These are phyloP conservation scores for Candida suzukii DNA, from an alignment of 805 yeast genomes.

Conservation along the genomic window DNA sequence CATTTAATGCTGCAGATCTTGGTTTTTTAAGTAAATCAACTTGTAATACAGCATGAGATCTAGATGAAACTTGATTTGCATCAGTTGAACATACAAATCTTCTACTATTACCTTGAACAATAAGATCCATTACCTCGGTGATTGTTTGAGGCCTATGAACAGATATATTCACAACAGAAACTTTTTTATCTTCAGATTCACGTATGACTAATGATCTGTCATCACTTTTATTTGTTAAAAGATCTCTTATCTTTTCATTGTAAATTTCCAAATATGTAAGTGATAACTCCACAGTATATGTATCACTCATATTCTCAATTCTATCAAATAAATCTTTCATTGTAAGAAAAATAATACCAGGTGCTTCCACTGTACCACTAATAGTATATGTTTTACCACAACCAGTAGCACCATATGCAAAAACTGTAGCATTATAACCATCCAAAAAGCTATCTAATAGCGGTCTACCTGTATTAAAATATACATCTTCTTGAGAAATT, in stretches of 20 bases:
- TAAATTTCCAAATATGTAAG: constrained; percentile 81
- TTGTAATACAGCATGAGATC: constrained; percentile 92
- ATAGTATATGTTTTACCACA: constrained; percentile 96
- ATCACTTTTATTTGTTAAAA: constrained; percentile 44
- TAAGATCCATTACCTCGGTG: constrained; percentile 73
- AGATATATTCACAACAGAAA: constrained; percentile 66
- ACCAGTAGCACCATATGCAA: constrained; percentile 97
- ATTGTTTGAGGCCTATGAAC: constrained; percentile 54
- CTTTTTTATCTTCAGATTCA: constrained; percentile 62
- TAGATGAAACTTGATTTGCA: constrained; percentile 83
- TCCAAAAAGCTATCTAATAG: constrained; percentile 68
- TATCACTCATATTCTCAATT: constrained; percentile 50
- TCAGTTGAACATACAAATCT: constrained; percentile 84
- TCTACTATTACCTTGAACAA: constrained; percentile 62
- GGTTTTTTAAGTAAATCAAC: constrained; percentile 57
- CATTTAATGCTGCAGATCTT: constrained; percentile 54
- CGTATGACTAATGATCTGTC: constrained; percentile 45
- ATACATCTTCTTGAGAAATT: constrained; percentile 63
- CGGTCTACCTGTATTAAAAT: constrained; percentile 58
- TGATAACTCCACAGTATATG: constrained; percentile 50
- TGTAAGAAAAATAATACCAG: constrained; percentile 76
- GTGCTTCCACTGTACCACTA: constrained; percentile 62
- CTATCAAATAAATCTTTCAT: constrained; percentile 65
- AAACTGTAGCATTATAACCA: constrained; percentile 86
- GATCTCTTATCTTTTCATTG: constrained; percentile 81